Percentiles rank a stretch among this genome's conserved stretches.
Conservation (phyloP, 257 asterid genomes). For the Penstemon davidsonii region DNA sequence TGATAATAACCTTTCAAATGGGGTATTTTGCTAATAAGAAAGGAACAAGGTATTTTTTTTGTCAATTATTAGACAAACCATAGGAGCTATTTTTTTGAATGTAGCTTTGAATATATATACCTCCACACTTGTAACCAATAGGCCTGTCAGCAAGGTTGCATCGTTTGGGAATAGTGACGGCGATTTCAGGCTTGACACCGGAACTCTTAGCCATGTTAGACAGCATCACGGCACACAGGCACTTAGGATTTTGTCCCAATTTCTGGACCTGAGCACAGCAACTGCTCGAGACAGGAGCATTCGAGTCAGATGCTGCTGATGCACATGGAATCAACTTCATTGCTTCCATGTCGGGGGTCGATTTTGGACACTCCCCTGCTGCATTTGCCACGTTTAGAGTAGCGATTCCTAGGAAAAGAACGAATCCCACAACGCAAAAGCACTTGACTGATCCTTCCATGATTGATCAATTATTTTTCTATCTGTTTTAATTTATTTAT, state of each 20-base stretch:
- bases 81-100: too few relatives aligned
- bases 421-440: conserved; percentile 32
- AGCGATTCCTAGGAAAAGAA: conserved; percentile 29
- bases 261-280: conserved; percentile 61
- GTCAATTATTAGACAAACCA: too few relatives aligned
- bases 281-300: conserved; percentile 42
- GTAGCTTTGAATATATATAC: conserved; percentile 22
- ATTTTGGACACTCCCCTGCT: conserved; percentile 61
- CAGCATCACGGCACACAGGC: conserved; percentile 77
- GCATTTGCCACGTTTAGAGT: conserved; percentile 34
- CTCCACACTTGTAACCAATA: conserved; percentile 74
- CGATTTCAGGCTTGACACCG: conserved; percentile 53
- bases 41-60: too few relatives aligned
- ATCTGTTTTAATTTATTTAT: background rate
- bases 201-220: conserved; percentile 62
- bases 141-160: conserved; percentile 74
- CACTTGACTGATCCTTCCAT: conserved; percentile 33
- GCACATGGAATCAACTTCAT: conserved; percentile 73
- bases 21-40: too few relatives aligned
- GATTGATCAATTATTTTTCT: background rate
- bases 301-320: conserved; percentile 46
- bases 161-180: conserved; percentile 69
- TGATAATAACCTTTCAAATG: too few relatives aligned
- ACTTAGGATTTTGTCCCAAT: conserved; percentile 53
- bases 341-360: conserved; percentile 59